Percentiles rank a stretch among this genome's conserved stretches.
Evolutionary conservation across 1,284 basidiomycete species (phyloP).

Genomic region (Boletus sp.): DNA sequence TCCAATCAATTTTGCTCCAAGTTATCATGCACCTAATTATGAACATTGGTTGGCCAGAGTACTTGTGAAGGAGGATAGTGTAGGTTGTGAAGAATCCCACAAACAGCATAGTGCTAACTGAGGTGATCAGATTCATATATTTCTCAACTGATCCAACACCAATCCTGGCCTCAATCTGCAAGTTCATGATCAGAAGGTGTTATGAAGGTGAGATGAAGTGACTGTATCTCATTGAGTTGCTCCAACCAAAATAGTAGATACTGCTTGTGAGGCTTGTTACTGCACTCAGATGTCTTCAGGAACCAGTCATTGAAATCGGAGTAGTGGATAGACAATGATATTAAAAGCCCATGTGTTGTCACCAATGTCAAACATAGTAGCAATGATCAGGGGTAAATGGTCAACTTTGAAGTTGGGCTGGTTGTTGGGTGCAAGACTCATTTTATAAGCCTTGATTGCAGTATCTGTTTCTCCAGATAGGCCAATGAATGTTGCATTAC

Average conservation of each 20-base stretch:
- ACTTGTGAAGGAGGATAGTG: slow-evolving; percentile 35
- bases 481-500: slow-evolving; percentile 25
- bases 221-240: slow-evolving; percentile 26
- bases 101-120: slow-evolving; percentile 24
- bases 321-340: slow-evolving; percentile 32
- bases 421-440: slow-evolving; percentile 31
- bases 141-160: slow-evolving; percentile 27
- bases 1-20: too few relatives aligned
- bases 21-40: too few relatives aligned
- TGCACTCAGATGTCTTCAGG: slow-evolving; percentile 31
- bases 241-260: slow-evolving; percentile 34
- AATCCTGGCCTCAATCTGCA: slow-evolving; percentile 32
- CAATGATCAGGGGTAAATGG: slow-evolving; percentile 25
- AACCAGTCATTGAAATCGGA: slow-evolving; percentile 37
- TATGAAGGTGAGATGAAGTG: slow-evolving; percentile 33
- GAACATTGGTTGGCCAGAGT: slow-evolving; percentile 31
- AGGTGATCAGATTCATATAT: slow-evolving; percentile 24
- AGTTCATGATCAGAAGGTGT: slow-evolving; percentile 32
- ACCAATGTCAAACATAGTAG: slow-evolving; percentile 32
- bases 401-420: slow-evolving; percentile 32
- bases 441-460: slow-evolving; percentile 31
- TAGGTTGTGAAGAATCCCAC: slow-evolving; percentile 37
- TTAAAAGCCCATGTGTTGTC: slow-evolving; percentile 31
- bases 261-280: slow-evolving; percentile 26
- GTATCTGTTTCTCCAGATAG: slow-evolving; percentile 30